A percentile compares a stretch with the other conserved stretches of the same genome.
These are phyloP conservation scores for Aspergillus calidoustus DNA, from an alignment of 2,329 filamentous ascomycete genomes.

Conservation along the genomic window DNA sequence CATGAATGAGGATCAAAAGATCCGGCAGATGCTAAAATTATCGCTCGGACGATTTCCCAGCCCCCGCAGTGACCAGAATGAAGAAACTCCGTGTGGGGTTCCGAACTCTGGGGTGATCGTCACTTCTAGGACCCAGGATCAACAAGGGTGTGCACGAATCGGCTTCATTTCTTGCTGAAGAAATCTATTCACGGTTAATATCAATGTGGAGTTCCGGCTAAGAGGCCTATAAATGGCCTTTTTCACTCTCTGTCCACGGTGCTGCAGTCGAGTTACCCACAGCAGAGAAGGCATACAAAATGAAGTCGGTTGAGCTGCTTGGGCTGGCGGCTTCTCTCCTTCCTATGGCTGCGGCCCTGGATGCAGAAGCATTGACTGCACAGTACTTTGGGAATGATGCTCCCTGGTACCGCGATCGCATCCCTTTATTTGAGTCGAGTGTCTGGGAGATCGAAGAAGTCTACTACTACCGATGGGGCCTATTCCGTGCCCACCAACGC, in stretches of 20 bases:
- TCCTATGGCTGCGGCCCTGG: background rate
- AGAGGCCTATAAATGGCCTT: background rate
- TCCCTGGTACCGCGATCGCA: constrained; percentile 25
- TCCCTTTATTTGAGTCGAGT: constrained; percentile 25
- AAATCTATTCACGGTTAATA: background rate
- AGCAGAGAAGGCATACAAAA: background rate
- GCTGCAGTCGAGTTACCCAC: background rate
- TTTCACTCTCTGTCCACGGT: background rate
- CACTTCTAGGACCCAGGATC: background rate
- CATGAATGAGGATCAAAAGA: background rate
- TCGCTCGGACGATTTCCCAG: background rate
- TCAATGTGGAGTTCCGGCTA: background rate
- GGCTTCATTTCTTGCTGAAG: background rate
- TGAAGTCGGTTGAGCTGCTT: background rate
- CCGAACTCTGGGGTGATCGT: background rate
- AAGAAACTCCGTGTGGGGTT: background rate
- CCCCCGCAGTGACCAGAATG: background rate
- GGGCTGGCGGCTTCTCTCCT: background rate
- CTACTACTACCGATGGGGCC: constrained; percentile 53
- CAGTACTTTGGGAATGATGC: constrained; percentile 26
- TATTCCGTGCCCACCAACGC: constrained; percentile 51
- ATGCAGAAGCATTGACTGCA: constrained; percentile 9
- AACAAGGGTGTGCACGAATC: background rate
- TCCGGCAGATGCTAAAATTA: background rate
- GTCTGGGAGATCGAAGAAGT: constrained; percentile 37